These are phyloP conservation scores for Yamadazyma aaseri DNA, from an alignment of 1,139 yeast genomes.

Conservation along the genomic window DNA sequence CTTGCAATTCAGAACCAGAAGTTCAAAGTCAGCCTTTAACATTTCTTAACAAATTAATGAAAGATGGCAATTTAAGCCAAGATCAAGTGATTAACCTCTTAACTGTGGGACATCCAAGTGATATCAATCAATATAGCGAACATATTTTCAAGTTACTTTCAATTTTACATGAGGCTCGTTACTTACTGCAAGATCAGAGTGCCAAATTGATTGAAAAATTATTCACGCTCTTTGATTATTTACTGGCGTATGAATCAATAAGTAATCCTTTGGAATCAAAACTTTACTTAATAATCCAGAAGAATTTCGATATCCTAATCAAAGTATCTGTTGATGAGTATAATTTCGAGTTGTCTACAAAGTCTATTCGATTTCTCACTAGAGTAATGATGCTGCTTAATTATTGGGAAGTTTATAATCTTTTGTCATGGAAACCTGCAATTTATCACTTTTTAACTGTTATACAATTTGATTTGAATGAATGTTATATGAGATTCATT, in stretches of 20 bases:
- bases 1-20: neutral
- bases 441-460: slow-evolving; percentile 41
- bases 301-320: slow-evolving; percentile 40
- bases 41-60: slow-evolving; percentile 10
- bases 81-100: slow-evolving; percentile 32
- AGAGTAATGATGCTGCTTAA: slow-evolving; percentile 38
- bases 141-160: slow-evolving; percentile 35
- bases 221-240: slow-evolving; percentile 22
- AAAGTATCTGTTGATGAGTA: slow-evolving; percentile 32
- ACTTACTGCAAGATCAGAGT: slow-evolving; percentile 7
- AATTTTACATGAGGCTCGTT: slow-evolving; percentile 25
- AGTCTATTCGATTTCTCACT: slow-evolving; percentile 40
- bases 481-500: slow-evolving; percentile 38
- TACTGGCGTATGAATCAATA: neutral
- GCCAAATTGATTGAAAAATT: slow-evolving; percentile 24
- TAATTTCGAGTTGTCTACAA: slow-evolving; percentile 33
- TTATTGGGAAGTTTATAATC: slow-evolving; percentile 48
- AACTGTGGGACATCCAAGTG: slow-evolving; percentile 27
- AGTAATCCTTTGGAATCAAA: slow-evolving; percentile 30
- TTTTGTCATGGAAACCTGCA: slow-evolving; percentile 45
- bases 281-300: slow-evolving; percentile 36
- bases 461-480: slow-evolving; percentile 41
- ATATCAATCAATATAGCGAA: slow-evolving; percentile 37
- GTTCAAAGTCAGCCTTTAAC: neutral
- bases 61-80: slow-evolving; percentile 17